These are phyloP conservation scores for Cryomyces antarcticus DNA, from an alignment of 495 filamentous ascomycete species.

Conservation along the genomic window DNA sequence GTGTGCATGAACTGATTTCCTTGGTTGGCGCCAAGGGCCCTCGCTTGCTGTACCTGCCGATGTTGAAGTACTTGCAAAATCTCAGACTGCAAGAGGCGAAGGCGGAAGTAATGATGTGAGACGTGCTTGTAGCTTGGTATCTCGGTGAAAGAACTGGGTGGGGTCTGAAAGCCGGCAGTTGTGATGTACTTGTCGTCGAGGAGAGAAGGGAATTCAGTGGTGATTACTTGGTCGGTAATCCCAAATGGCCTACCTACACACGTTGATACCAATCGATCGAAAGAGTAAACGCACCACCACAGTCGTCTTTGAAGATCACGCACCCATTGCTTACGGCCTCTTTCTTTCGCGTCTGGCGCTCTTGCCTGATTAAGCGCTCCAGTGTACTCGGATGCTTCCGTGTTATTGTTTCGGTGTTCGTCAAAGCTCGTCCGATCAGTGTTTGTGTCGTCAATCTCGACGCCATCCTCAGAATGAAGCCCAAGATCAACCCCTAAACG, in stretches of 20 bases:
- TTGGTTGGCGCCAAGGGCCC: conserved; percentile 32
- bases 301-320: conserved; percentile 71
- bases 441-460: conserved; percentile 34
- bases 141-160: conserved; percentile 19
- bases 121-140: conserved; percentile 70
- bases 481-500: conserved; percentile 81
- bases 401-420: not conserved
- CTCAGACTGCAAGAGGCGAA: conserved; percentile 84
- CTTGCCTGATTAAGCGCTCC: conserved; percentile 1
- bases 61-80: conserved; percentile 86
- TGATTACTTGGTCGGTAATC: conserved; percentile 83
- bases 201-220: conserved; percentile 73
- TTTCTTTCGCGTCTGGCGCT: conserved; percentile 30
- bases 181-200: conserved; percentile 81
- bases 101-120: conserved; percentile 75
- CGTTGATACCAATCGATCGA: conserved; percentile 77
- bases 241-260: conserved; percentile 89
- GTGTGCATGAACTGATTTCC: conserved; percentile 54
- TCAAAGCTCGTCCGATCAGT: conserved; percentile 7
- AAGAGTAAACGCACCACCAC: conserved; percentile 94
- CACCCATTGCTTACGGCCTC: conserved; percentile 64
- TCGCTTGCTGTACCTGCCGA: conserved; percentile 52
- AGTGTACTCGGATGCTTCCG: not conserved
- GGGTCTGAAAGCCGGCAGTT: conserved; percentile 44
- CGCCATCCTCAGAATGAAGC: conserved; percentile 79